A percentile compares a stretch with the other conserved stretches of the same genome.
These are phyloP conservation scores for Smittium culicis DNA, from an alignment of 371 early-diverging fungal genomes.

Conservation along the genomic window DNA sequence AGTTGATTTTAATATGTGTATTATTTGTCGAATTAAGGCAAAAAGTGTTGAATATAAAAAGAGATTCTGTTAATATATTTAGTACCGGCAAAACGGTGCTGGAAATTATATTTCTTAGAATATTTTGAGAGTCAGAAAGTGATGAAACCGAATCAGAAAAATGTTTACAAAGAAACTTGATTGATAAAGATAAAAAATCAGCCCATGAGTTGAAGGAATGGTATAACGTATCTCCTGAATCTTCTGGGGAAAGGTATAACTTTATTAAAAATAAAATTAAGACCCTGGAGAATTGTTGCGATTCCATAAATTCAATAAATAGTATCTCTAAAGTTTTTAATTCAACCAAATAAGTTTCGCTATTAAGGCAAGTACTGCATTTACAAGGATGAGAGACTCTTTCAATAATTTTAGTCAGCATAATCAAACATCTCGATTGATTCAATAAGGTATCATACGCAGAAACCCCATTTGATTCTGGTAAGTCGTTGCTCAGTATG, in stretches of 20 bases:
- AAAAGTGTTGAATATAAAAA: not conserved
- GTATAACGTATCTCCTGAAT: not conserved
- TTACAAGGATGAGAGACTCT: not conserved
- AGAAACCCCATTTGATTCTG: not conserved
- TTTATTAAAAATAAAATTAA: not conserved
- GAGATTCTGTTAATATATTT: not conserved
- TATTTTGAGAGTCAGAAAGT: not conserved
- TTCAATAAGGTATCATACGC: not conserved
- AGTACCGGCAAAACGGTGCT: not conserved
- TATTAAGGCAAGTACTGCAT: not conserved
- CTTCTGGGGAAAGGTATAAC: not conserved
- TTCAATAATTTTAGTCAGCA: not conserved
- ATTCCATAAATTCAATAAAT: not conserved
- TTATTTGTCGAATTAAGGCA: not conserved
- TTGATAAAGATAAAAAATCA: not conserved
- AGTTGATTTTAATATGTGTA: not conserved
- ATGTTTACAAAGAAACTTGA: not conserved
- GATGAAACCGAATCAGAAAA: not conserved
- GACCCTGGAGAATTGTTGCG: not conserved
- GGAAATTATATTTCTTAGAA: not conserved
- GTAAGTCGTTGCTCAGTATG: not conserved
- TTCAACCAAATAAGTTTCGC: not conserved
- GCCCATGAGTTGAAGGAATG: not conserved
- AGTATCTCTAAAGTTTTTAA: not conserved
- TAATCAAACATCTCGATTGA: not conserved